A percentile compares a stretch with the other conserved stretches of the same genome.
Conservation (phyloP, 345 rosid species). For the Eucalyptus shirleyi region DNA sequence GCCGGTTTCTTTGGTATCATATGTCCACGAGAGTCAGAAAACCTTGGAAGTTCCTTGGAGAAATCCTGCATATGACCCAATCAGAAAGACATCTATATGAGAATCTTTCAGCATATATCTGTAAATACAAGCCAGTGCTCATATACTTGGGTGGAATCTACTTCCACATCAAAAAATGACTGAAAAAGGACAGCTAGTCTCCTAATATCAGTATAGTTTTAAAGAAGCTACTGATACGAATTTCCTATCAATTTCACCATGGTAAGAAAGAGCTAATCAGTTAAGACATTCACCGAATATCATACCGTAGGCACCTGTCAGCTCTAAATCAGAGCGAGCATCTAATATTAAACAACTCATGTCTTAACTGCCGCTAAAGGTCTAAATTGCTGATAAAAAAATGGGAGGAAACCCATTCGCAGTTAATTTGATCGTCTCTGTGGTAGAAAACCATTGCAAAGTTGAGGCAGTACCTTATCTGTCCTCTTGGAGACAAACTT, state of each 20-base stretch:
- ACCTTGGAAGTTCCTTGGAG: conserved; percentile 6
- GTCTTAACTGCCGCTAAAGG: not conserved
- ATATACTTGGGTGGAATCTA: not conserved
- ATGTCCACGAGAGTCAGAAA: conserved; percentile 6
- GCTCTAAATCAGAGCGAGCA: not conserved
- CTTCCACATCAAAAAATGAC: not conserved
- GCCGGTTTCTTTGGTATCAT: conserved; percentile 33
- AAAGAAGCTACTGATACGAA: not conserved
- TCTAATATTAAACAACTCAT: not conserved
- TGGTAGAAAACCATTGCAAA: not conserved
- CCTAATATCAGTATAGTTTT: not conserved
- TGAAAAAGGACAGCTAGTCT: not conserved
- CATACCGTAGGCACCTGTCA: not conserved
- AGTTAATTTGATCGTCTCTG: not conserved
- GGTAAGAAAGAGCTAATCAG: not conserved
- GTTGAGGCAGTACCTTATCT: not conserved
- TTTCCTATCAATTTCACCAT: not conserved
- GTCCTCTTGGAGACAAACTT: not conserved
- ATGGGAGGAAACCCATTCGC: not conserved
- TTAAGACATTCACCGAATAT: not conserved
- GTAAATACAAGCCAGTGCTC: not conserved
- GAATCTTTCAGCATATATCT: not conserved
- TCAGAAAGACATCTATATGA: not conserved
- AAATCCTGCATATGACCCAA: conserved; percentile 20
- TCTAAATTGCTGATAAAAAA: not conserved